These are phyloP conservation scores for Pythium graminicola DNA, from an alignment of 352 stramenopile genomes.

Conservation along the genomic window DNA sequence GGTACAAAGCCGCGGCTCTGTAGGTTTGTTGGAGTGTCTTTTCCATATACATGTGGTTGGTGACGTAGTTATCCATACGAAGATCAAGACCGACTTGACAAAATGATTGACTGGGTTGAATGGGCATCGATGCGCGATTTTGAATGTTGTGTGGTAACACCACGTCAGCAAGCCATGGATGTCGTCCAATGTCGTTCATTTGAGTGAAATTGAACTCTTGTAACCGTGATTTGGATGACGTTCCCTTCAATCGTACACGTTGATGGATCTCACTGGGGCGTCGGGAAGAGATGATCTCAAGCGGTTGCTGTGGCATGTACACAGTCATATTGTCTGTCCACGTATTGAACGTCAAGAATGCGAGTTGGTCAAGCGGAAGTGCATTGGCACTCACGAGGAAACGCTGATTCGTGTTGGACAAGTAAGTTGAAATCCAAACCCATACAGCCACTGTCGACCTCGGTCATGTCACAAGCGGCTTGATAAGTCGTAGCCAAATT, in stretches of 20 bases:
- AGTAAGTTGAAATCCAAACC: neutral
- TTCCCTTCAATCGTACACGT: no score
- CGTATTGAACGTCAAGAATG: neutral
- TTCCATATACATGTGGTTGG: conserved; percentile 20
- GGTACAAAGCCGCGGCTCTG: conserved; percentile 11
- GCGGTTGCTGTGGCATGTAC: neutral
- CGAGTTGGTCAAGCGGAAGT: neutral
- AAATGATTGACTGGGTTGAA: neutral
- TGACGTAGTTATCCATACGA: conserved; percentile 1
- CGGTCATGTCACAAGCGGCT: neutral
- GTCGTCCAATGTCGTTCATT: neutral
- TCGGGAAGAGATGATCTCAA: no score
- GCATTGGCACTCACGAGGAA: neutral
- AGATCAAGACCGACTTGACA: conserved; percentile 4
- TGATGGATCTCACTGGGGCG: no score
- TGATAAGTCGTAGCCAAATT: conserved; percentile 6
- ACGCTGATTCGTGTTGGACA: neutral
- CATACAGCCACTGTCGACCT: neutral
- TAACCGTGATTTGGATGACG: conserved; percentile 5
- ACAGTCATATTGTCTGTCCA: no score
- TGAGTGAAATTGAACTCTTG: neutral
- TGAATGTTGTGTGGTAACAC: conserved; percentile 9
- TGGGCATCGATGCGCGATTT: neutral
- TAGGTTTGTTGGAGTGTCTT: conserved; percentile 10
- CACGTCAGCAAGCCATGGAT: no score